Evolutionary conservation across 495 filamentous ascomycete species (phyloP).

Genomic region (Podospora australis): DNA sequence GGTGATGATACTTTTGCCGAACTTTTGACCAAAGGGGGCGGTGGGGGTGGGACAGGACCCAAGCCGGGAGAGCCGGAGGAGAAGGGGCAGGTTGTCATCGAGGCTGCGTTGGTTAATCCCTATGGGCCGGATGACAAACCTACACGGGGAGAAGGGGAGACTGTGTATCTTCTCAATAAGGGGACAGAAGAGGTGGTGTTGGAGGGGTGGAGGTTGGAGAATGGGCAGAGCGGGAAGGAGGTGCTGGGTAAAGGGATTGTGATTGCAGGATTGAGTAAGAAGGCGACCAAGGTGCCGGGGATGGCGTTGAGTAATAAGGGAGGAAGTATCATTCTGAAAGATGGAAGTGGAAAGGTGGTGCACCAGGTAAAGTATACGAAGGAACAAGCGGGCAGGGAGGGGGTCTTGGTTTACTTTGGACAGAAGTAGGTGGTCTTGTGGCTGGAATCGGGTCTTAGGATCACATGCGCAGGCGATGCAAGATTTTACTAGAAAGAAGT

Average conservation of each 20-base stretch:
- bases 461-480: no score
- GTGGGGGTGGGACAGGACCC: background rate
- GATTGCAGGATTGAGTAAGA: conserved; percentile 4
- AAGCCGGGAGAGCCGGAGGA: background rate
- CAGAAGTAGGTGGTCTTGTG: no score
- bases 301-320: conserved; percentile 4
- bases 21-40: background rate
- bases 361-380: conserved; percentile 1
- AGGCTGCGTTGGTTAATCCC: conserved; percentile 15
- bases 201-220: conserved; percentile 16
- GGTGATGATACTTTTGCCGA: conserved; percentile 6
- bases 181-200: conserved; percentile 7
- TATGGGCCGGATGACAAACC: conserved; percentile 12
- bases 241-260: conserved; percentile 4
- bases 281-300: conserved; percentile 11
- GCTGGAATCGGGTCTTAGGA: no score
- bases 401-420: background rate
- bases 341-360: conserved; percentile 2
- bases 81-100: conserved; percentile 1
- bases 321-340: conserved; percentile 1
- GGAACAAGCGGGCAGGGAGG: conserved; percentile 1
- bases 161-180: conserved; percentile 13
- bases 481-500: no score
- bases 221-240: conserved; percentile 6
- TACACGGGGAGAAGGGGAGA: conserved; percentile 9